Conservation (phyloP, 192 early-diverging fungal genomes). For the Coemansia sp. region DNA sequence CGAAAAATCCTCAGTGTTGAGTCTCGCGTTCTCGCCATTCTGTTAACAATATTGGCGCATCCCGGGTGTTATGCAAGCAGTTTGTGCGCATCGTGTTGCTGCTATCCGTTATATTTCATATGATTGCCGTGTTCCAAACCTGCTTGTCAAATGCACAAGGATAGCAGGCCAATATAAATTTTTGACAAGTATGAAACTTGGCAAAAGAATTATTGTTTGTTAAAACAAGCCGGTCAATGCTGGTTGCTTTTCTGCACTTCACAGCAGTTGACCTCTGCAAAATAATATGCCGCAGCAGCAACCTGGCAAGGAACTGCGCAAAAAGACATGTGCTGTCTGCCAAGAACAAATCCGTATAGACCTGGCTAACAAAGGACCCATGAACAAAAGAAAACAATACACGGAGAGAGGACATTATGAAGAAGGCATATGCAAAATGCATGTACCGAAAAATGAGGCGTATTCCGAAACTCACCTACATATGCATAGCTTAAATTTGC, state of each 20-base stretch:
- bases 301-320: not conserved
- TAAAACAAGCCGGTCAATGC: not conserved
- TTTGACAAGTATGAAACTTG: not conserved
- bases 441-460: slow-evolving; percentile 15
- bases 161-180: not conserved
- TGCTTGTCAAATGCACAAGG: not conserved
- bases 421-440: slow-evolving; percentile 7
- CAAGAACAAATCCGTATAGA: not conserved
- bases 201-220: slow-evolving; percentile 1
- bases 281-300: slow-evolving; percentile 1
- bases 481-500: slow-evolving; percentile 39
- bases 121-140: slow-evolving; percentile 1
- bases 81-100: not conserved
- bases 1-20: not conserved
- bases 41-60: not conserved
- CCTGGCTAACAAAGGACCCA: slow-evolving; percentile 3
- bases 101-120: not conserved
- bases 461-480: slow-evolving; percentile 10
- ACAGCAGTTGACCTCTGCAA: not conserved
- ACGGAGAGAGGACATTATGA: not conserved
- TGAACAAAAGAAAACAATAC: slow-evolving; percentile 8
- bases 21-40: not conserved
- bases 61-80: not conserved
- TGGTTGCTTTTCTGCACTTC: not conserved
- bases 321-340: not conserved